phyloP scores from a whole-genome alignment of 2,329 filamentous ascomycete species.

The Neofusicoccum kwambonambiense region DNA sequence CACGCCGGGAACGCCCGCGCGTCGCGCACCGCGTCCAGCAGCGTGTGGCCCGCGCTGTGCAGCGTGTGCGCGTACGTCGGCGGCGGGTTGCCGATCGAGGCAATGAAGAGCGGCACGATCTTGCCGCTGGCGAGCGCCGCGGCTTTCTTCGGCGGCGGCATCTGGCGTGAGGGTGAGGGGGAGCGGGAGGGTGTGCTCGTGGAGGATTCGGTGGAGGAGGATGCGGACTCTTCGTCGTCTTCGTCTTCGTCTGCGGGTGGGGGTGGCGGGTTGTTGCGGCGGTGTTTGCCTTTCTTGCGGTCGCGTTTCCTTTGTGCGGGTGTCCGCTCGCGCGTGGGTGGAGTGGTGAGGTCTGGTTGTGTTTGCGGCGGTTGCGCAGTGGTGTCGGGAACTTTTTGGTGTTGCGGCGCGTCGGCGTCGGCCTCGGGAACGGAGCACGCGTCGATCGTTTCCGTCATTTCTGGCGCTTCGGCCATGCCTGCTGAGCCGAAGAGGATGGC shows the following conservation, averaged over 20 bases:
- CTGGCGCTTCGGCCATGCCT: neutral
- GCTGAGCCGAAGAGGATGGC: neutral
- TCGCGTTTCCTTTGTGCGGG: neutral
- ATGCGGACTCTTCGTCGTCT: neutral
- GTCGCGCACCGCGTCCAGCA: slow-evolving; percentile 54
- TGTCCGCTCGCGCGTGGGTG: neutral
- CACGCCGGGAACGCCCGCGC: slow-evolving; percentile 43
- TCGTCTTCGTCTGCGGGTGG: neutral
- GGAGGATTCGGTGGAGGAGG: neutral
- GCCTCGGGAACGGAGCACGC: neutral
- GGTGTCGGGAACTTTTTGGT: slow-evolving; percentile 9
- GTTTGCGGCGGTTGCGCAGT: neutral
- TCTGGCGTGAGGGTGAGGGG: neutral
- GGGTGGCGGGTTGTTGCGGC: neutral
- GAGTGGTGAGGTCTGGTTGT: neutral
- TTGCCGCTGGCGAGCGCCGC: slow-evolving; percentile 21
- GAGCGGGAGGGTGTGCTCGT: neutral
- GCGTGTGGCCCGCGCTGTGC: slow-evolving; percentile 82
- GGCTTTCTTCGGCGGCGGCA: neutral
- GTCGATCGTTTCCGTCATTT: slow-evolving; percentile 4
- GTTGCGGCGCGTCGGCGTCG: slow-evolving; percentile 12
- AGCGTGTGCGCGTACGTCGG: slow-evolving; percentile 70
- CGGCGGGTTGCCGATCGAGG: slow-evolving; percentile 81
- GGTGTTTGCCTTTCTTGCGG: neutral
- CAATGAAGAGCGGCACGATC: slow-evolving; percentile 63